These are phyloP conservation scores for Cichorium intybus DNA, from an alignment of 140 eudicot genomes.

Conservation along the genomic window DNA sequence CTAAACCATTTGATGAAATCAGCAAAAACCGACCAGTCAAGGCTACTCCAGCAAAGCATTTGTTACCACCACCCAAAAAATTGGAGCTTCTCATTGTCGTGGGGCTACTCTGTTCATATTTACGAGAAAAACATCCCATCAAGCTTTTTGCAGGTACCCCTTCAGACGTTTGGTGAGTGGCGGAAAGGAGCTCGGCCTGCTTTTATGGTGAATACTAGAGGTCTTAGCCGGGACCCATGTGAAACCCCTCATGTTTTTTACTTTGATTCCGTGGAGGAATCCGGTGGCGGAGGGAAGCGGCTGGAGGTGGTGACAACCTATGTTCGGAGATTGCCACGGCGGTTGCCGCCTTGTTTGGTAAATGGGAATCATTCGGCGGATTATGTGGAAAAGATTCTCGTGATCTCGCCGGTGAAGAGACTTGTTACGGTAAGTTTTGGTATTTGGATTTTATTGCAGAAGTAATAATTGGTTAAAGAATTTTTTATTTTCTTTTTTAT, in stretches of 20 bases:
- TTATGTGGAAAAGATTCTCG: slow-evolving; percentile 28
- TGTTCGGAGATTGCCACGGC: slow-evolving; percentile 33
- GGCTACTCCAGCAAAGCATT: slow-evolving; percentile 62
- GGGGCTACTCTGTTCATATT: slow-evolving; percentile 69
- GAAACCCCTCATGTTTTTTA: slow-evolving; percentile 58
- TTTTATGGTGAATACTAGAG: slow-evolving; percentile 57
- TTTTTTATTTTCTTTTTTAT: neutral
- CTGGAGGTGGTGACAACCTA: slow-evolving; percentile 37
- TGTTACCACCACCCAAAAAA: slow-evolving; percentile 46
- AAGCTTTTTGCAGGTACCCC: slow-evolving; percentile 46
- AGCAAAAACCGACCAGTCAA: slow-evolving; percentile 48
- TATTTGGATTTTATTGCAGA: neutral
- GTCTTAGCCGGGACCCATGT: slow-evolving; percentile 37
- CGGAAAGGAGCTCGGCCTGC: slow-evolving; percentile 31
- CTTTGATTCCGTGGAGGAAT: slow-evolving; percentile 42
- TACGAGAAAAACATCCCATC: slow-evolving; percentile 50
- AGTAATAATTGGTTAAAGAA: slow-evolving; percentile 1
- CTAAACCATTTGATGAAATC: slow-evolving; percentile 62
- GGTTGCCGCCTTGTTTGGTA: slow-evolving; percentile 26
- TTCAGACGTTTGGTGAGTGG: slow-evolving; percentile 66
- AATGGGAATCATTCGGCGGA: slow-evolving; percentile 39
- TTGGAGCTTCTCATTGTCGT: slow-evolving; percentile 66
- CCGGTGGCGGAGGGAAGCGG: neutral
- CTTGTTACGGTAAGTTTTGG: slow-evolving; percentile 34
- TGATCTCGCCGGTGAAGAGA: slow-evolving; percentile 39